Evolutionary conservation across 495 filamentous ascomycete genomes (phyloP), one percentile per base, ranked within the genome.

Genomic region (Usnea hakonensis): DNA sequence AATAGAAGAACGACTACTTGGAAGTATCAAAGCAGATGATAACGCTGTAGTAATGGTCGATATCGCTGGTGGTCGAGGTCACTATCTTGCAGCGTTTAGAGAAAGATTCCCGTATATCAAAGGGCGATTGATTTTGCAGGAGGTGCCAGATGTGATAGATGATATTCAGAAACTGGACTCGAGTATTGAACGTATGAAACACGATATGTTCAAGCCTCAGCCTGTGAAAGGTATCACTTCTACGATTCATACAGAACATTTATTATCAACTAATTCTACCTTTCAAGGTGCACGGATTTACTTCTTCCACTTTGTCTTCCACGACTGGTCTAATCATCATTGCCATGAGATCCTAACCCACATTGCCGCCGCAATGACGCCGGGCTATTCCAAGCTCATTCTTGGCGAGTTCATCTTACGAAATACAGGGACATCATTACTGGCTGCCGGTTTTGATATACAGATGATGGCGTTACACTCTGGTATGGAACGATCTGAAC

Each of bases 361-460:
- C 32, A 50, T 76, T 11, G 55, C 64, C 3, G 60, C 67, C 6
- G 77, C 78, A 32, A 75, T 81, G 77, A 69, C 68, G 41, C 69
- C 61, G 1, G 73, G 75, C 0, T 73, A 78, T 65, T 75, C 72
- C 63, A 76, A 74, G 65, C n/a, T 79, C 3, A 63, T 81, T 37
- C 74, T 81, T 62, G 75, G 78, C 50, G 78, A 81, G 65, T 74
- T 74, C 59, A 71, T 79, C 14, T 70, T 79, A 26, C 73, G 74
- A 0, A 67, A 70, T 14, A 74, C 68, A 2, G 67, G 65, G 26
- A 72, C 30, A 26, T 33, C 55, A 7, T 41, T 57, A 2, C 3
- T 57, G 11, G 55, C 55, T 19, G n/a, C 32, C 21, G 53, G 55
- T 21, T 43, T 67, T 33, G 66, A 68, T 59, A 32, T 58, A 52